Conservation (phyloP, 163 green algal genomes). For the Coccomyxa subellipsoidea region DNA sequence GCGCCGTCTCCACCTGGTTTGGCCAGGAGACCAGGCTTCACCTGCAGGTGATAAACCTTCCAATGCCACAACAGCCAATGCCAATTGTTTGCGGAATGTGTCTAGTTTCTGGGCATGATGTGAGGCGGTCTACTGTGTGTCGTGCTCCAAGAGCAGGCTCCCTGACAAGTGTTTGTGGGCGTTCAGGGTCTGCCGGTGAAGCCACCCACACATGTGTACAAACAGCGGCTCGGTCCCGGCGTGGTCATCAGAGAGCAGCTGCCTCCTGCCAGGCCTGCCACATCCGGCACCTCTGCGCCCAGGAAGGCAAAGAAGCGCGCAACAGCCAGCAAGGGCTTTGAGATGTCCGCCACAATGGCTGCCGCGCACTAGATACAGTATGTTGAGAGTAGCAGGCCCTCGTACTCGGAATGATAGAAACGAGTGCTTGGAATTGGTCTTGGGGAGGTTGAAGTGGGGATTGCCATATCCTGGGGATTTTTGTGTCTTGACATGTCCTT, state of each 20-base stretch:
- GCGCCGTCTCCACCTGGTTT: slow-evolving; percentile 1
- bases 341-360: slow-evolving; percentile 3
- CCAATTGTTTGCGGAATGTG: no score
- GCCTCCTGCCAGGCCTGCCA: background rate
- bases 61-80: no score
- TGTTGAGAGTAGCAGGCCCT: no score
- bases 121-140: no score
- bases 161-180: background rate
- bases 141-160: no score
- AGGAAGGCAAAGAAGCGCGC: slow-evolving; percentile 6
- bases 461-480: no score
- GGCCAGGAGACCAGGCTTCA: slow-evolving; percentile 7
- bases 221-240: background rate
- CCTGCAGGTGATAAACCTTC: background rate
- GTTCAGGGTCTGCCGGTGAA: slow-evolving; percentile 9
- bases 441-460: no score
- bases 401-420: no score
- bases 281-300: background rate
- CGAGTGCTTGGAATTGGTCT: no score
- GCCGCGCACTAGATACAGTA: background rate
- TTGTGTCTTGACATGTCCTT: no score
- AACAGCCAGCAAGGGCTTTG: background rate
- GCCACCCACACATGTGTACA: slow-evolving; percentile 3
- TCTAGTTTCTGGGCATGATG: no score
- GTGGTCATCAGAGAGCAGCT: background rate